These are phyloP conservation scores for Tetrapisispora nanseiensis DNA, from an alignment of 805 yeast genomes.

Conservation along the genomic window DNA sequence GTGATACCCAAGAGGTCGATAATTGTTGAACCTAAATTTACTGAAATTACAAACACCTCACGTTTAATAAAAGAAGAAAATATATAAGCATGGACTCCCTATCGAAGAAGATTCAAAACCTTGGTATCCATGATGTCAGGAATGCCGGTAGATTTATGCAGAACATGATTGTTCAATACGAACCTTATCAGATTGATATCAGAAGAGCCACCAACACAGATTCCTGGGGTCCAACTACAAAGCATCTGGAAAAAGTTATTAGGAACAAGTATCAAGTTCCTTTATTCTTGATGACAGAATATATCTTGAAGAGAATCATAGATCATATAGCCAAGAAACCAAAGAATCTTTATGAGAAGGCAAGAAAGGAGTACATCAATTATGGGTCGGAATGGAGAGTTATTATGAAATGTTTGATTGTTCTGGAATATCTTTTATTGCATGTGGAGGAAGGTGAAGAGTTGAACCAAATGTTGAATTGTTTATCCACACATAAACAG, in stretches of 20 bases:
- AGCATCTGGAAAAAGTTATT: conserved; percentile 32
- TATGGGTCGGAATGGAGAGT: conserved; percentile 35
- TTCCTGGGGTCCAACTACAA: conserved; percentile 44
- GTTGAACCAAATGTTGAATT: conserved; percentile 19
- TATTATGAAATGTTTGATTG: conserved; percentile 30
- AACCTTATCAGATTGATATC: conserved; percentile 31
- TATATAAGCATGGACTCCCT: conserved; percentile 21
- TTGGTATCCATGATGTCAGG: conserved; percentile 32
- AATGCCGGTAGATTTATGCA: conserved; percentile 34
- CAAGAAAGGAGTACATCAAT: conserved; percentile 32
- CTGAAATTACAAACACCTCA: no score
- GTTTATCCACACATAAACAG: conserved; percentile 24
- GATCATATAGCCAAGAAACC: conserved; percentile 31
- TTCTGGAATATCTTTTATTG: conserved; percentile 28
- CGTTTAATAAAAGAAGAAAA: background rate
- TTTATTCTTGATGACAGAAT: conserved; percentile 28
- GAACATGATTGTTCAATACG: conserved; percentile 31
- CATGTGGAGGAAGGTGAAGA: conserved; percentile 28
- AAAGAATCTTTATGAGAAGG: conserved; percentile 30
- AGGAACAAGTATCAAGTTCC: conserved; percentile 25
- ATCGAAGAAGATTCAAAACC: conserved; percentile 26
- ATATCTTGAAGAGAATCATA: conserved; percentile 28
- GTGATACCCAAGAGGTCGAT: no score
- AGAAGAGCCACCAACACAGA: conserved; percentile 43
- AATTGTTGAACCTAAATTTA: no score